These are phyloP conservation scores for Triticum urartu DNA, from an alignment of 176 grass and related monocot species.

Conservation along the genomic window DNA sequence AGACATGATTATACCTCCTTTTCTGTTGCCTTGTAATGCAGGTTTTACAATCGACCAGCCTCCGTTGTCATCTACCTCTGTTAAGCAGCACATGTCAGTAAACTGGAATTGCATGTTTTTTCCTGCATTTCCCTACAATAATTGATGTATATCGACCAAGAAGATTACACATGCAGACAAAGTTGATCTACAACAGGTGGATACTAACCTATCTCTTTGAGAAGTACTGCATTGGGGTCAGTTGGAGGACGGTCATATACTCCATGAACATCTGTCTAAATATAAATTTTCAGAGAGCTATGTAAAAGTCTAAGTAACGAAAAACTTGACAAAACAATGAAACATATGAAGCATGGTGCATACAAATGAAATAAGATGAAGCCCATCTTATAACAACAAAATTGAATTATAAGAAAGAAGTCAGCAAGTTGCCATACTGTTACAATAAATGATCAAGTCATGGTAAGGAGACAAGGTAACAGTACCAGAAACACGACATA, in stretches of 20 bases:
- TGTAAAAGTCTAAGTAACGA: background rate
- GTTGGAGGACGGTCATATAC: slow-evolving; percentile 91
- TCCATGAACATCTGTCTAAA: slow-evolving; percentile 94
- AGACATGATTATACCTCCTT: slow-evolving; percentile 38
- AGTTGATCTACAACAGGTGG: slow-evolving; percentile 21
- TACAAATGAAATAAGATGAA: background rate
- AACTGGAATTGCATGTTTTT: background rate
- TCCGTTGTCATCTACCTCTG: slow-evolving; percentile 76
- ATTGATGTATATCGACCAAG: background rate
- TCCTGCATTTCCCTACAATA: background rate
- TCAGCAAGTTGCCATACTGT: background rate
- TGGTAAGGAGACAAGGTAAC: slow-evolving; percentile 30
- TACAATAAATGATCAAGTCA: background rate
- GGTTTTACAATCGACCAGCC: slow-evolving; percentile 80
- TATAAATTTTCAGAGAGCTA: slow-evolving; percentile 38
- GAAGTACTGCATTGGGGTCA: slow-evolving; percentile 81
- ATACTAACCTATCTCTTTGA: slow-evolving; percentile 81
- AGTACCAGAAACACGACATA: slow-evolving; percentile 98
- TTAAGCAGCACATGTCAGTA: slow-evolving; percentile 19
- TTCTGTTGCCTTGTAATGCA: slow-evolving; percentile 42
- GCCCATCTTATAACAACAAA: background rate
- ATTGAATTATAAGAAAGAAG: slow-evolving; percentile 7
- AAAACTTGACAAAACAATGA: background rate
- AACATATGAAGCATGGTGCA: slow-evolving; percentile 6
- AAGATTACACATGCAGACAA: background rate